Percentiles rank a stretch among this genome's conserved stretches.
These are phyloP conservation scores for Dryadomyces quercus-mongolicae DNA, from an alignment of 2,329 filamentous ascomycete genomes.

Conservation along the genomic window DNA sequence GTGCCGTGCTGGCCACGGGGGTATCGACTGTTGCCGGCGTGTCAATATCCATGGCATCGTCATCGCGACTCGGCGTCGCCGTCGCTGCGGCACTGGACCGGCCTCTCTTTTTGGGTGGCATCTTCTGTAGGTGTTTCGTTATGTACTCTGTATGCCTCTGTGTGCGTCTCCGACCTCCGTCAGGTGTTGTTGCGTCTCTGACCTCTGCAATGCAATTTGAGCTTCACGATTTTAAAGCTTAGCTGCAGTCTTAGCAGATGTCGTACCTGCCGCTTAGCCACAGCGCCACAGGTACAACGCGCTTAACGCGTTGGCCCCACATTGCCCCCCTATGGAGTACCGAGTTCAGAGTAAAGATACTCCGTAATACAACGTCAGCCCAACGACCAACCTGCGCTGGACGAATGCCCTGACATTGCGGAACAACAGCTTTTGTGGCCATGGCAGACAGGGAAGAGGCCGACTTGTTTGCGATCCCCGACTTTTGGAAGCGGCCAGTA, in stretches of 20 bases:
- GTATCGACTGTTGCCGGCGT: constrained; percentile 39
- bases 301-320: background rate
- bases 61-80: constrained; percentile 35
- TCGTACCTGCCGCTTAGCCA: background rate
- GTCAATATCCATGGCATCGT: constrained; percentile 50
- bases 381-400: background rate
- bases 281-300: background rate
- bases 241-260: background rate
- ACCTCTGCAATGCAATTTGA: background rate
- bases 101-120: constrained; percentile 55
- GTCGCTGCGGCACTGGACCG: constrained; percentile 33
- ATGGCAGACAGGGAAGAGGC: constrained; percentile 21
- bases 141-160: too few species aligned
- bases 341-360: background rate
- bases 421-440: background rate
- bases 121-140: too few species aligned
- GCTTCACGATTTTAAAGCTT: background rate
- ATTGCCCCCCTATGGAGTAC: background rate
- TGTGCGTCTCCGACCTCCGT: too few species aligned
- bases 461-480: constrained; percentile 50
- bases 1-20: constrained; percentile 22
- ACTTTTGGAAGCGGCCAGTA: constrained; percentile 45
- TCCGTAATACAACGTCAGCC: too few species aligned
- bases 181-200: too few species aligned
- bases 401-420: background rate